Evolutionary conservation across 306 rosid genomes (phyloP), one percentile per base, ranked within the genome.

Genomic region (Fragaria vesca): DNA sequence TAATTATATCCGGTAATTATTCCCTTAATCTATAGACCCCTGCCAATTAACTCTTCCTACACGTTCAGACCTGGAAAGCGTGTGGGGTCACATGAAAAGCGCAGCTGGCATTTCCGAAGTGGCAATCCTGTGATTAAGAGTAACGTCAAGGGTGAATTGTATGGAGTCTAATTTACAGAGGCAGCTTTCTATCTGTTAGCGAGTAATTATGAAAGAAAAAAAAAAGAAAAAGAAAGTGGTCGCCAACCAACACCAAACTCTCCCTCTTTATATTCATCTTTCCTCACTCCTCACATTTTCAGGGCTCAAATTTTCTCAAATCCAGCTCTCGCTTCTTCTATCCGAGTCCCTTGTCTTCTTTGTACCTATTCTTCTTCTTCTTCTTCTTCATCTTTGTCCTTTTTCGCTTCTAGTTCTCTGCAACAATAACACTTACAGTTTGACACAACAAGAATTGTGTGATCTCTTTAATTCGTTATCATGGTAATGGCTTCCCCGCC

Each of bases 401-500:
- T 32, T 13, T 30, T 30, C 42, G 16, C 30, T 32, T 62, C 42
- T 32, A 6, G n/a, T 13, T 28, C 69, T 13, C 69, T 63, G 69
- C 69, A 32, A 63, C 5, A 11, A 11, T 12, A 46, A 46, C 51
- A 11, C 15, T 12, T 10, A 2, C 51, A 46, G 51, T 46, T 11
- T 46, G 13, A 3, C 5, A 48, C 3, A 13, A 48, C 21, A 30
- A 32, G 43, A 32, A 63, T 2, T 15, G 69, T 32, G 69, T 63
- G 69, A 62, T 62, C 67, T 13, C 38, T 26, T 55, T 54, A 20
- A 24, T n/a, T 15, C 4, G 24, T 57, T 10, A 18, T 4, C 15
- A 63, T 63, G 69, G 69, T 63, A 67, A 94, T 94, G 97, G 93
- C 88, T 32, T 91, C 97, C 6, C 96, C 97, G 2, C 96, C 98